Conservation (phyloP, 495 filamentous ascomycete genomes). For the Neurospora sp. region DNA sequence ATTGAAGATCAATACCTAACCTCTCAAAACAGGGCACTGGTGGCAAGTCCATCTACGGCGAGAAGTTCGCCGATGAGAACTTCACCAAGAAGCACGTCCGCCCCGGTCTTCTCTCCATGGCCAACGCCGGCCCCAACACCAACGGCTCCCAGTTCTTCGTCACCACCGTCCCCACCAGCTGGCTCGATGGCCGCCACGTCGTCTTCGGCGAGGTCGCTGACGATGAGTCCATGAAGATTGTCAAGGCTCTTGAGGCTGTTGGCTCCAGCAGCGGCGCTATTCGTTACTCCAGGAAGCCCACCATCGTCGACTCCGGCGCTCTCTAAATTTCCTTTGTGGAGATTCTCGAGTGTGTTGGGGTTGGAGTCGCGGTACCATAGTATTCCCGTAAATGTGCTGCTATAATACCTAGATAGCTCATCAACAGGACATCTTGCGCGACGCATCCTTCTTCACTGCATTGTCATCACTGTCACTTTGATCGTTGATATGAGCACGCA, state of each 20-base stretch:
- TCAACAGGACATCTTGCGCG: not conserved
- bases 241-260: constrained; percentile 64
- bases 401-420: not conserved
- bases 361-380: not conserved
- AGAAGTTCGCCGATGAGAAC: constrained; percentile 80
- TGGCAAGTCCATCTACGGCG: constrained; percentile 81
- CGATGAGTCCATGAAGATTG: constrained; percentile 48
- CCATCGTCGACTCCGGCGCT: constrained; percentile 53
- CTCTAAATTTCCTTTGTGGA: constrained; percentile 26
- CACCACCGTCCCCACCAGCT: constrained; percentile 60
- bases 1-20: constrained; percentile 3
- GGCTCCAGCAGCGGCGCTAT: constrained; percentile 54
- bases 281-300: constrained; percentile 53
- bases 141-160: constrained; percentile 76
- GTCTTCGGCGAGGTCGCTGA: constrained; percentile 75
- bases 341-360: not conserved
- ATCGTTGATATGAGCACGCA: not conserved
- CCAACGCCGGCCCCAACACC: constrained; percentile 72
- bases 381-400: not conserved
- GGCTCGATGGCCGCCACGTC: constrained; percentile 72
- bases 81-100: constrained; percentile 54
- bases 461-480: not conserved
- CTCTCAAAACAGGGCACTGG: constrained; percentile 54
- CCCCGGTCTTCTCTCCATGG: constrained; percentile 67
- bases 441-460: not conserved